Evolutionary conservation across 345 rosid species (phyloP).

Genomic region (Salix viminalis): DNA sequence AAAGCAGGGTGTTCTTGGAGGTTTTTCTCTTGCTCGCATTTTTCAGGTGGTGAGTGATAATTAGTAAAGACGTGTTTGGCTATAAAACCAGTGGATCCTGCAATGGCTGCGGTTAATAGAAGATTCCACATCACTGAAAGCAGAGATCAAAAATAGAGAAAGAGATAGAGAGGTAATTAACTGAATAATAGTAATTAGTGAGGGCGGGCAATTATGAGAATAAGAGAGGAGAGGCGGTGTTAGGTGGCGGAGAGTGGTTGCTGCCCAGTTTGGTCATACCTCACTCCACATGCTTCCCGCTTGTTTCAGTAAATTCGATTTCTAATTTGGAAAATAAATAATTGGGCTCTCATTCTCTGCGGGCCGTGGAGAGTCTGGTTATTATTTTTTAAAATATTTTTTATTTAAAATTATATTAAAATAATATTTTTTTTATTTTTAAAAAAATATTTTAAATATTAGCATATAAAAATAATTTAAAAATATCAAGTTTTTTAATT

Average conservation of each 20-base stretch:
- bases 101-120: neutral
- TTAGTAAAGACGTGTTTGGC: neutral
- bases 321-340: no score
- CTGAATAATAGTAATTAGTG: neutral
- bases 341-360: neutral
- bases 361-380: neutral
- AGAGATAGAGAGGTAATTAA: neutral
- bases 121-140: neutral
- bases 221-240: neutral
- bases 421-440: no score
- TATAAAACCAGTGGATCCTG: neutral
- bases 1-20: constrained; percentile 11
- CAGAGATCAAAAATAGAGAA: neutral
- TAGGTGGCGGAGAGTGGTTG: neutral
- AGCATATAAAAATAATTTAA: no score
- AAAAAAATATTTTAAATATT: no score
- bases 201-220: constrained; percentile 6
- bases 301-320: neutral
- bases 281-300: neutral
- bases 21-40: neutral
- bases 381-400: no score
- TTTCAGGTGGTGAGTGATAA: neutral
- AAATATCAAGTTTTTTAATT: no score
- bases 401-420: no score
- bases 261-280: neutral